Base-by-base conservation (phyloP, 208 protist genomes). In the Porcisia hertigi region DNA sequence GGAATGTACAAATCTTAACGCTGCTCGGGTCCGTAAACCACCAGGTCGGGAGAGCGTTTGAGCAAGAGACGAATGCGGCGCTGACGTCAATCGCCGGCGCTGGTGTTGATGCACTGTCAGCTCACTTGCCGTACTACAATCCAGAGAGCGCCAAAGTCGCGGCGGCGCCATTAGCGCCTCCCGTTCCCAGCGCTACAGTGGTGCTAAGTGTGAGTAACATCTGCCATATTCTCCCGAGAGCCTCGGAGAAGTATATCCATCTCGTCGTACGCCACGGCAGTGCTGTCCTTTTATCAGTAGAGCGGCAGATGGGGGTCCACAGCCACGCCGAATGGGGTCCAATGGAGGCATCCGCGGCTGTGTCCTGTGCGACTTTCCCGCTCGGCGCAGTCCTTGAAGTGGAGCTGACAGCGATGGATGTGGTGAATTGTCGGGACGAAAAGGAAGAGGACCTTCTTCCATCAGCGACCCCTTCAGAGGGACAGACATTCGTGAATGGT, bases 131-230 rank as follows among this genome's bases (percentile, higher is more conserved):
- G 12, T 82, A 78, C 73, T 82, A 75, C 59, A 78, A 78, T 58
- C 78, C 78, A n/a, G 73, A 71, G 7, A 52, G 30, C 20, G 43
- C 52, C 52, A 52, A 43, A 12, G 36, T 23, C 23, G 18, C 62
- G 18, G 49, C 53, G 23, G 34, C 18, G 14, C 18, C 60, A 25
- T 16, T 16, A 23, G 8, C 1, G 53, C 41, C 52, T 12, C 59
- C 36, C 0, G 45, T 30, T 36, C 64, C 59, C 43, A 7, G 25
- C 2, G 39, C 86, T 0, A 83, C 82, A 45, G 84, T 93, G 41
- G 79, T 89, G 65, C 57, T 92, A 43, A 83, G 85, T 64, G 72
- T 95, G 18, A 92, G 88, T 47, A 92, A 83, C 80, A 75, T 87
- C 41, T 89, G 86, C 76, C 12, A 75, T 52, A 58, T 93, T 20